Conservation (phyloP, 179 eudicot genomes). For the Camellia oleifera region DNA sequence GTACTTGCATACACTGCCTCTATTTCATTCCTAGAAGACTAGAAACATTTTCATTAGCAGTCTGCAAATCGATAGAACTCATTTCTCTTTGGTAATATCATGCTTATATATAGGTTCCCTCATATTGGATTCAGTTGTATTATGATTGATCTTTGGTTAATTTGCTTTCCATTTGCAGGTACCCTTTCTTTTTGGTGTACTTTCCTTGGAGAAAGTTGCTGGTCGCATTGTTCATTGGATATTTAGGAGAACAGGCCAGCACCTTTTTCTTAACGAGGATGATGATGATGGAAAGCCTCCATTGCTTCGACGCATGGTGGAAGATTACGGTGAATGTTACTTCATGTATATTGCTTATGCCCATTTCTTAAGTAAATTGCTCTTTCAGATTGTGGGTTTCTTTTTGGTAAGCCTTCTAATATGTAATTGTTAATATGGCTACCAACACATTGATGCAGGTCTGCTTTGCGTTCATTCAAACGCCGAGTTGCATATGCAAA, state of each 20-base stretch:
- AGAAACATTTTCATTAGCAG: neutral
- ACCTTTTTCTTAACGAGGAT: conserved; percentile 83
- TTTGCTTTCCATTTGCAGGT: conserved; percentile 43
- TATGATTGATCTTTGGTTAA: neutral
- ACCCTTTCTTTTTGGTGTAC: conserved; percentile 89
- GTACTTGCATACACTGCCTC: neutral
- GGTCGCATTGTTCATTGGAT: conserved; percentile 73
- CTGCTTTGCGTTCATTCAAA: conserved; percentile 71
- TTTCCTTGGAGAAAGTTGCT: conserved; percentile 80
- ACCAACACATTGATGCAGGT: conserved; percentile 52
- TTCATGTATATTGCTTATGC: conserved; percentile 57
- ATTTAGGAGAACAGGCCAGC: conserved; percentile 90
- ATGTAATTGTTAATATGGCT: neutral
- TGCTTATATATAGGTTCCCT: too few relatives aligned
- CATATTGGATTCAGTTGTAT: neutral
- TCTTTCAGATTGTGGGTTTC: neutral
- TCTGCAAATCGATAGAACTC: neutral
- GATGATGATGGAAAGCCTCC: conserved; percentile 89
- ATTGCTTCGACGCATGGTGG: conserved; percentile 82
- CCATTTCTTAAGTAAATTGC: conserved; percentile 6
- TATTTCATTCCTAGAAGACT: neutral
- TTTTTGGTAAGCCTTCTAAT: neutral
- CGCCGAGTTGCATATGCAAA: conserved; percentile 92
- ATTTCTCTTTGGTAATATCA: neutral
- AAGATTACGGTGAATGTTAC: conserved; percentile 58